Base-by-base conservation (phyloP, 345 rosid species). In the Mercurialis annua region DNA sequence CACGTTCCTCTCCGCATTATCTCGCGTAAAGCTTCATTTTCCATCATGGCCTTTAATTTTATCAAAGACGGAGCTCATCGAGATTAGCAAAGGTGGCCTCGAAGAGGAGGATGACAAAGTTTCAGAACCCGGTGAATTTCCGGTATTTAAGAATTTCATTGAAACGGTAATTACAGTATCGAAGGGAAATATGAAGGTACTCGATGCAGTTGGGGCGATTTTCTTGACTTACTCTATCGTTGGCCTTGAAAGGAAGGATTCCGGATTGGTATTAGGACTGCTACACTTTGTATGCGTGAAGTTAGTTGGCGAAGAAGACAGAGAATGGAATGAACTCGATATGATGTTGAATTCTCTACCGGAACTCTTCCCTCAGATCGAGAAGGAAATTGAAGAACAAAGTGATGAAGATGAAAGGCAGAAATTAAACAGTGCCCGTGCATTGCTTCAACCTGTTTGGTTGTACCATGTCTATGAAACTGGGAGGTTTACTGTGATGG, bases 401-500 rank as follows among this genome's bases (percentile, higher is more conserved):
- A 72, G 56, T 38, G 57, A 73, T 15, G 86, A 76, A 62, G 81
- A 82, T 58, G 75, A 65, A 42, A 72, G 64, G 34, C 79, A 72
- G 65, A 76, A 62, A 68, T 64, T 94, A 26, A 66, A 59, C 16
- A 55, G 71, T 8, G 83, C 89, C 31, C 85, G 78, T 70, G 80
- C 68, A 7, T 73, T 91, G 84, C 95, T 94, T 31, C 86, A 86
- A 70, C 93, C 96, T 65, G 79, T 91, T 70, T 94, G 97, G 99
- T 67, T 81, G 74, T 85, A 89, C 70, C 96, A 89, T 79, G 78
- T 85, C 63, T 84, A 83, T 76, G 97, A 90, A 83, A 86, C 90
- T 1, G 86, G 82, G 55, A 87, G 88, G 80, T 85, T 86, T 68
- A 71, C 81, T 5, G 75, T 63, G 71, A 73, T 68, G 81, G 85